Percentiles rank a stretch among this genome's conserved stretches.
phyloP scores from a whole-genome alignment of 441 rosid species.

The Pelargonium exstipulatum region DNA sequence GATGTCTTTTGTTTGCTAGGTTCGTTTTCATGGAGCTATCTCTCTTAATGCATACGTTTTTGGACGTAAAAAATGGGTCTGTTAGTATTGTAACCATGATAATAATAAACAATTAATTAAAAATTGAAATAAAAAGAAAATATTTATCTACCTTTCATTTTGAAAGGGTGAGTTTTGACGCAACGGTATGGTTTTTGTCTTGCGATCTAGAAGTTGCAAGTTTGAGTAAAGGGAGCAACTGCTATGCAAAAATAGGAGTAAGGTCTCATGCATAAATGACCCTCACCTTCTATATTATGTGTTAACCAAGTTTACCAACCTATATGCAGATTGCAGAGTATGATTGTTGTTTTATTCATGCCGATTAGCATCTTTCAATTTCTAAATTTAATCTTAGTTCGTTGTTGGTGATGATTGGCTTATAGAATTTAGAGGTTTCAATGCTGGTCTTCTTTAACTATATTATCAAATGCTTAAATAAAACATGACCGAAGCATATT shows the following conservation, averaged over 20 bases:
- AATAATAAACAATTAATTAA: neutral
- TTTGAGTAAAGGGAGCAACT: no score
- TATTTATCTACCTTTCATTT: neutral
- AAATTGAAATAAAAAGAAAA: no score
- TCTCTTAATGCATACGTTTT: neutral
- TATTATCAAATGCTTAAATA: no score
- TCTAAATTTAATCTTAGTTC: neutral
- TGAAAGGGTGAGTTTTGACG: no score
- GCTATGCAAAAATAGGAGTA: no score
- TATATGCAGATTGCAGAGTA: neutral
- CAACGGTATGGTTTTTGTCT: no score
- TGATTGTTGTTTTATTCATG: neutral
- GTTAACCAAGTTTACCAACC: neutral
- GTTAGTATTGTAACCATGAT: neutral
- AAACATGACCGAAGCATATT: no score
- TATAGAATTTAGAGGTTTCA: no score
- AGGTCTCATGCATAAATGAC: no score
- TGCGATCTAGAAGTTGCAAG: no score
- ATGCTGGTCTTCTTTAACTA: no score
- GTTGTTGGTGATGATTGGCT: neutral
- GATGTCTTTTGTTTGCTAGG: neutral
- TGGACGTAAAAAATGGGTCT: neutral
- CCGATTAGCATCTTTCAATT: neutral
- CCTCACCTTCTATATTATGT: no score
- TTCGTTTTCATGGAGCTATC: neutral